Evolutionary conservation across 805 yeast species (phyloP).

Genomic region (Saccharomycopsis sp.): DNA sequence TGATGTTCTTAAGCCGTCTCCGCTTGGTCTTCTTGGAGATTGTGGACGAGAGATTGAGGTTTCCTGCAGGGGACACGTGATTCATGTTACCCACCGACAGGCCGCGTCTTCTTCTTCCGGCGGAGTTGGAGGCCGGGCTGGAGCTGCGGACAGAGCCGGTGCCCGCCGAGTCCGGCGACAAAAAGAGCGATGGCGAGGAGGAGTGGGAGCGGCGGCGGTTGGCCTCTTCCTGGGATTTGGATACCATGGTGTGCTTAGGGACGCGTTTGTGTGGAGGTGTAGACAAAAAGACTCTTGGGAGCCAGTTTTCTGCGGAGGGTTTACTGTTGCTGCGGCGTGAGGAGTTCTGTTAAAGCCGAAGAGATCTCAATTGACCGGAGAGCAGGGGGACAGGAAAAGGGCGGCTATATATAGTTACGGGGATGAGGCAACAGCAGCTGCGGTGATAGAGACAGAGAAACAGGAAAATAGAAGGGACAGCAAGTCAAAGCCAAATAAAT

Average conservation of each 20-base stretch:
- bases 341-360: no score
- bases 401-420: no score
- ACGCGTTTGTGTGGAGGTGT: no score
- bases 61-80: conserved; percentile 11
- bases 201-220: background rate
- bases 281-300: no score
- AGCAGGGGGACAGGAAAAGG: no score
- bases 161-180: background rate
- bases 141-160: background rate
- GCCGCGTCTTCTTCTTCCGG: conserved; percentile 7
- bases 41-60: conserved; percentile 8
- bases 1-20: conserved; percentile 10
- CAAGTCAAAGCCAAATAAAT: no score
- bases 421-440: no score
- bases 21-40: conserved; percentile 9
- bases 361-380: no score
- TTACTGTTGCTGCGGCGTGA: no score
- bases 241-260: background rate
- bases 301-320: no score
- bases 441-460: no score
- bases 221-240: background rate
- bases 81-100: conserved; percentile 17
- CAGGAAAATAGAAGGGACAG: no score
- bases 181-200: background rate
- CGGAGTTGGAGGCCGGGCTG: background rate